Conservation (phyloP, 2,329 filamentous ascomycete genomes). For the Ilyonectria sp. region DNA sequence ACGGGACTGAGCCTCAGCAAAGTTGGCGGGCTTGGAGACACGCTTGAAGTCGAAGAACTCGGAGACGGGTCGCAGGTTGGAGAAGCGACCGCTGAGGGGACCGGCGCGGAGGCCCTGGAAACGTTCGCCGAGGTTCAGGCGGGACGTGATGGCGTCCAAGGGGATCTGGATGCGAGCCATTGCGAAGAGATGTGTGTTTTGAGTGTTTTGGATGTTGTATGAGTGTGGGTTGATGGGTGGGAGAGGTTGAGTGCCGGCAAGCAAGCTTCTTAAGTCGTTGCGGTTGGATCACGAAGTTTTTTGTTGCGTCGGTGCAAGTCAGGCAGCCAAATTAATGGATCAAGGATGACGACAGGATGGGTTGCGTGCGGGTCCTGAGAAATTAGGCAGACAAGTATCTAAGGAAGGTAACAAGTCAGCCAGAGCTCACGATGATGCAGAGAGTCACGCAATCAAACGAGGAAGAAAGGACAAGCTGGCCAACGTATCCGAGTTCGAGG, state of each 20-base stretch:
- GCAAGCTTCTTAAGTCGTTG: conserved; percentile 8
- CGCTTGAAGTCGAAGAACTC: conserved; percentile 98
- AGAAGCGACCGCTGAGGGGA: conserved; percentile 85
- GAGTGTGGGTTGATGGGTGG: not conserved
- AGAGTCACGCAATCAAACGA: not conserved
- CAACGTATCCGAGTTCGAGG: conserved; percentile 25
- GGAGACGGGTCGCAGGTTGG: conserved; percentile 90
- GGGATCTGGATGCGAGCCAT: conserved; percentile 96
- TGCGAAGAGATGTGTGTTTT: conserved; percentile 36
- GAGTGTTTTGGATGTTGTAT: conserved; percentile 4
- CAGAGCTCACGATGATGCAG: conserved; percentile 9
- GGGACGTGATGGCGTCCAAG: conserved; percentile 90
- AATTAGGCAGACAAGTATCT: conserved; percentile 20
- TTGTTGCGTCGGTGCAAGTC: conserved; percentile 14
- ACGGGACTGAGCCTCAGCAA: conserved; percentile 88
- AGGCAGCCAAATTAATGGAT: conserved; percentile 46
- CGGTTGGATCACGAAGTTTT: not conserved
- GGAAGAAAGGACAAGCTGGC: conserved; percentile 45
- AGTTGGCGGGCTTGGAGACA: conserved; percentile 93
- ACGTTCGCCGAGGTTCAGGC: conserved; percentile 87
- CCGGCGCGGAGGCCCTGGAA: conserved; percentile 88
- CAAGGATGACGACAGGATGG: conserved; percentile 32
- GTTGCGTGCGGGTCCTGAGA: conserved; percentile 36
- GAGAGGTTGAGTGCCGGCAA: conserved; percentile 3
- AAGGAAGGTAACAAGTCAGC: conserved; percentile 22